phyloP scores from a whole-genome alignment of 2,329 filamentous ascomycete species.

The Aspergillus calidoustus region DNA sequence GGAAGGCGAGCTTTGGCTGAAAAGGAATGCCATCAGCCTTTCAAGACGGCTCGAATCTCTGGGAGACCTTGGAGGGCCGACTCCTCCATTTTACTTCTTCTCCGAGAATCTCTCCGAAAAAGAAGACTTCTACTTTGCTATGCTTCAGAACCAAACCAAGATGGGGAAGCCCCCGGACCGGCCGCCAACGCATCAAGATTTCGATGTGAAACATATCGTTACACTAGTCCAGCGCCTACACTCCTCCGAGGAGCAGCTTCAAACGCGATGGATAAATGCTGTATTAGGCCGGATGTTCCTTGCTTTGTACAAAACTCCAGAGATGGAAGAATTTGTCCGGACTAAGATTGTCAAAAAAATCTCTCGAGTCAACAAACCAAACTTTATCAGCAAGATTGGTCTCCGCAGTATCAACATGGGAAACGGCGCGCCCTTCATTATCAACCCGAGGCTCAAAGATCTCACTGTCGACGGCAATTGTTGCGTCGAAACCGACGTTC shows the following conservation, averaged over 20 bases:
- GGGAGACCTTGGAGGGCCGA: slow-evolving; percentile 59
- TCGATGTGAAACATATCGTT: slow-evolving; percentile 85
- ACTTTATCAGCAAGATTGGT: slow-evolving; percentile 83
- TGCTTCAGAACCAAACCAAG: slow-evolving; percentile 82
- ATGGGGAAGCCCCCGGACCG: slow-evolving; percentile 60
- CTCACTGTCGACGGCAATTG: slow-evolving; percentile 91
- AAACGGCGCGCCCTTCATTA: slow-evolving; percentile 83
- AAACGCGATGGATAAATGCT: slow-evolving; percentile 93
- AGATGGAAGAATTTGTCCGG: slow-evolving; percentile 77
- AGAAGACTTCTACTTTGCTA: slow-evolving; percentile 96
- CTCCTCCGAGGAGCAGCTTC: slow-evolving; percentile 85
- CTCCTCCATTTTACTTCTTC: slow-evolving; percentile 91
- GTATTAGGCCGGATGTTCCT: slow-evolving; percentile 87
- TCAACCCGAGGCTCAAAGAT: slow-evolving; percentile 84
- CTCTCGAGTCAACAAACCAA: slow-evolving; percentile 86
- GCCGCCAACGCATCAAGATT: slow-evolving; percentile 72
- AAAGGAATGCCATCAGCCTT: slow-evolving; percentile 85
- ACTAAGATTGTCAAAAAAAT: slow-evolving; percentile 96
- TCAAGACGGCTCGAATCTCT: slow-evolving; percentile 64
- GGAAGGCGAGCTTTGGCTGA: slow-evolving; percentile 94
- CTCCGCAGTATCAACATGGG: slow-evolving; percentile 85
- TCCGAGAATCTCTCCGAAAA: slow-evolving; percentile 95
- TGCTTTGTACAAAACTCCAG: slow-evolving; percentile 80
- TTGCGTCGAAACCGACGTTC: slow-evolving; percentile 81
- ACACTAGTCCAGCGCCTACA: slow-evolving; percentile 88